These are phyloP conservation scores for Ilyonectria sp. DNA, from an alignment of 2,329 filamentous ascomycete species.

Conservation along the genomic window DNA sequence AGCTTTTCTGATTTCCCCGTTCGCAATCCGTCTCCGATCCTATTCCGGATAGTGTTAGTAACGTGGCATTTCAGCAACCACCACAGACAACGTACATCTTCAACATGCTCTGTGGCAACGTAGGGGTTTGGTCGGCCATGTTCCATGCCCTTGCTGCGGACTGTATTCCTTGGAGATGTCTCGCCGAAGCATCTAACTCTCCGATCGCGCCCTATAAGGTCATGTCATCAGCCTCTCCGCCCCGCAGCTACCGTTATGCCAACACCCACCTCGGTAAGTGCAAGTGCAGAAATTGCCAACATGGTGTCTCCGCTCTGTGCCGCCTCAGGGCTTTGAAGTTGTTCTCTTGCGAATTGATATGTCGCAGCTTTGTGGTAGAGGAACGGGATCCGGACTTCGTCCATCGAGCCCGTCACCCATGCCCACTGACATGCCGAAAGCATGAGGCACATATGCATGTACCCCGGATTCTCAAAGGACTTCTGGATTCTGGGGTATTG, in stretches of 20 bases:
- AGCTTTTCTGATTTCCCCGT: constrained; percentile 57
- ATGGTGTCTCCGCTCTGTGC: constrained; percentile 60
- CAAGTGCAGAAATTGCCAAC: constrained; percentile 60
- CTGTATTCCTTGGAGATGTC: constrained; percentile 59
- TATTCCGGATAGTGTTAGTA: constrained; percentile 39
- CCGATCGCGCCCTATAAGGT: constrained; percentile 58
- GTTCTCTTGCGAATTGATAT: constrained; percentile 62
- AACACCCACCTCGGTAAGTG: constrained; percentile 58
- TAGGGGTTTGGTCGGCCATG: constrained; percentile 37
- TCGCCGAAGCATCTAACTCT: constrained; percentile 60
- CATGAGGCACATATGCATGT: constrained; percentile 62
- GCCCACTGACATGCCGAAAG: constrained; percentile 63
- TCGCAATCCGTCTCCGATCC: constrained; percentile 59
- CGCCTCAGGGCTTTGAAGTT: constrained; percentile 56
- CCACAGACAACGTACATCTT: constrained; percentile 53
- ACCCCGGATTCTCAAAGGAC: constrained; percentile 61
- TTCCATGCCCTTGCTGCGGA: constrained; percentile 45
- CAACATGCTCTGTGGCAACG: constrained; percentile 61
- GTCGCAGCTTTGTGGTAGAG: constrained; percentile 63
- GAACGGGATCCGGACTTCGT: constrained; percentile 61
- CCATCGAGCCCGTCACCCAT: constrained; percentile 62
- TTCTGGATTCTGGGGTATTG: constrained; percentile 55
- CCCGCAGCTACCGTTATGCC: constrained; percentile 10
- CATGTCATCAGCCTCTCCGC: constrained; percentile 28
- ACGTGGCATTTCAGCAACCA: constrained; percentile 14